Conservation (phyloP, 1,139 yeast genomes). For the Groenewaldozyma auringiensis region DNA sequence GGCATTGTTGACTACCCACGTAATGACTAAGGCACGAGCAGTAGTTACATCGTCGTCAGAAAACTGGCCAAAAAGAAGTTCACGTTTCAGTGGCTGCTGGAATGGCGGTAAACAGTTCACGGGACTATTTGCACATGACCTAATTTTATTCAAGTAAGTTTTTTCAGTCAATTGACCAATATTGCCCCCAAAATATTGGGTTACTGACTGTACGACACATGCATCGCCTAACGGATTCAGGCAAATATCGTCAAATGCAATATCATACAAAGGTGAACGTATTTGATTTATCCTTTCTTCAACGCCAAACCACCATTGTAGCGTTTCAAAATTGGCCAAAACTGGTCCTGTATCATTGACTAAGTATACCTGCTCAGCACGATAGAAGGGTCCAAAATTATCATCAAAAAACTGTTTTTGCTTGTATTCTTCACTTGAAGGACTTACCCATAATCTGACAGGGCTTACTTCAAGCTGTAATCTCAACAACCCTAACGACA, state of each 20-base stretch:
- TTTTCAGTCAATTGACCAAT: conserved; percentile 42
- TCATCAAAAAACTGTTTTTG: conserved; percentile 67
- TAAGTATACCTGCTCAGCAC: conserved; percentile 77
- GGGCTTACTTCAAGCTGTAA: conserved; percentile 71
- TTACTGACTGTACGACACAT: conserved; percentile 84
- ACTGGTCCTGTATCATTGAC: conserved; percentile 61
- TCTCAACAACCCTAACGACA: conserved; percentile 47
- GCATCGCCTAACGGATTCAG: conserved; percentile 66
- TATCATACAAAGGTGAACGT: conserved; percentile 12
- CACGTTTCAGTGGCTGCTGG: conserved; percentile 78
- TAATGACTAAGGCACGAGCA: conserved; percentile 67
- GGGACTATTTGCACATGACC: conserved; percentile 65
- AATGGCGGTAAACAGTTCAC: conserved; percentile 85
- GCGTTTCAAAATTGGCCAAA: conserved; percentile 50
- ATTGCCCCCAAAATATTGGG: conserved; percentile 78
- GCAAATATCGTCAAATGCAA: conserved; percentile 58
- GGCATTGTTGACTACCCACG: conserved; percentile 49
- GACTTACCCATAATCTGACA: conserved; percentile 81
- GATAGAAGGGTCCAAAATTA: conserved; percentile 84
- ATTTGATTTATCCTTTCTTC: conserved; percentile 47
- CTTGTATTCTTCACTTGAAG: conserved; percentile 60
- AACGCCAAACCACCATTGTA: conserved; percentile 82
- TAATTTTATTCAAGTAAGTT: conserved; percentile 49
- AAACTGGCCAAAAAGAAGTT: conserved; percentile 59
- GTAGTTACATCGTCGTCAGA: conserved; percentile 41